These are phyloP conservation scores for Neonectria coccinea DNA, from an alignment of 2,329 filamentous ascomycete species.

Conservation along the genomic window DNA sequence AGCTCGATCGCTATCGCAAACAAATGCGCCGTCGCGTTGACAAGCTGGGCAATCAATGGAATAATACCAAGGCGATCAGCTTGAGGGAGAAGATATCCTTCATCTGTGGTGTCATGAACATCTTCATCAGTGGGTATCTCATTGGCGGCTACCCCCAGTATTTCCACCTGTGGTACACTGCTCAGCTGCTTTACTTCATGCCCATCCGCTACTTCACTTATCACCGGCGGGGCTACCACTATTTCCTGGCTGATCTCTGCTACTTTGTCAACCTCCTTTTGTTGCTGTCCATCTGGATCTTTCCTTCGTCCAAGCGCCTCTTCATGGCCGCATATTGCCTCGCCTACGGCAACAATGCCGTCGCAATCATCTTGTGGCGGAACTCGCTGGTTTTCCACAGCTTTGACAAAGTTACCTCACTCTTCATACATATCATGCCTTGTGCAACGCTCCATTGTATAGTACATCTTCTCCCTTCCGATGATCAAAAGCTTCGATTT, in stretches of 20 bases:
- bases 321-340: constrained; percentile 94
- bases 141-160: constrained; percentile 86
- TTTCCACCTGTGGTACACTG: constrained; percentile 94
- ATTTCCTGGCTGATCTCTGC: constrained; percentile 96
- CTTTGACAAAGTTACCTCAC: constrained; percentile 95
- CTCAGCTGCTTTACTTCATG: constrained; percentile 93
- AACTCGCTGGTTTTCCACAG: constrained; percentile 99
- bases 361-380: constrained; percentile 99
- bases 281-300: constrained; percentile 87
- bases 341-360: constrained; percentile 94
- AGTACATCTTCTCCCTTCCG: constrained; percentile 80
- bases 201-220: constrained; percentile 94
- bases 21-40: constrained; percentile 93
- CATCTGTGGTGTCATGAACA: constrained; percentile 95
- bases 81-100: constrained; percentile 94
- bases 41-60: constrained; percentile 86
- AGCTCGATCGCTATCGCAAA: constrained; percentile 88
- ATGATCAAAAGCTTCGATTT: constrained; percentile 76
- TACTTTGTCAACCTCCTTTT: constrained; percentile 96
- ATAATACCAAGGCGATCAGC: constrained; percentile 88
- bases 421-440: constrained; percentile 99
- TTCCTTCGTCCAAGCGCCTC: constrained; percentile 88
- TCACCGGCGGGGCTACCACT: constrained; percentile 91
- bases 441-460: constrained; percentile 93
- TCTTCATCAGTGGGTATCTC: constrained; percentile 95